A percentile compares a stretch with the other conserved stretches of the same genome.
These are phyloP conservation scores for Eutypella sp. DNA, from an alignment of 2,329 filamentous ascomycete species.

Conservation along the genomic window DNA sequence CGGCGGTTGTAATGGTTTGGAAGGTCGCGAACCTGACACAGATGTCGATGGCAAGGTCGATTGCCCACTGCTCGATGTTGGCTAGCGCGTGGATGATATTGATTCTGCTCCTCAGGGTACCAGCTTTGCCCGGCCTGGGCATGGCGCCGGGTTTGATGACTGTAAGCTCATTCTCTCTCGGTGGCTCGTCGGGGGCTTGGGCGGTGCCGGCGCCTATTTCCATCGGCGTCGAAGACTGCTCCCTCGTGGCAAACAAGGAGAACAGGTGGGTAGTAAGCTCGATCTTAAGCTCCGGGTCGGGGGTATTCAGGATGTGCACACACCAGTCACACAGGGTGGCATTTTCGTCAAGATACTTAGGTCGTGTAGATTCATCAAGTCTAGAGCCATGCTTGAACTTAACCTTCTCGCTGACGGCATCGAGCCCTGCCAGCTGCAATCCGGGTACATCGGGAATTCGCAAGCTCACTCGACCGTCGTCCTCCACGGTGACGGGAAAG, in stretches of 20 bases:
- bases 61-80: conserved; percentile 44
- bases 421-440: conserved; percentile 27
- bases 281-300: conserved; percentile 41
- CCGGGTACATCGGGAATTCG: conserved; percentile 22
- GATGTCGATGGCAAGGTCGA: conserved; percentile 42
- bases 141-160: conserved; percentile 34
- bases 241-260: conserved; percentile 33
- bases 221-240: conserved; percentile 35
- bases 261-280: conserved; percentile 40
- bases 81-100: conserved; percentile 42
- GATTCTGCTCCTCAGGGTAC: conserved; percentile 37
- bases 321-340: conserved; percentile 44
- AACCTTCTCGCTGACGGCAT: conserved; percentile 40
- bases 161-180: conserved; percentile 31
- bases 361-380: conserved; percentile 9
- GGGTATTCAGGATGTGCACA: conserved; percentile 38
- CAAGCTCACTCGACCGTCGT: conserved; percentile 28
- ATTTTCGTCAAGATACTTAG: conserved; percentile 31
- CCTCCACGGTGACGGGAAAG: conserved; percentile 34
- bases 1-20: conserved; percentile 25
- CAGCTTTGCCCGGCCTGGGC: conserved; percentile 36
- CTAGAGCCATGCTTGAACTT: conserved; percentile 34
- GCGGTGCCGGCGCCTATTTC: conserved; percentile 33
- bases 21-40: conserved; percentile 41
- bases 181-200: conserved; percentile 33